Evolutionary conservation across 1,284 basidiomycete genomes (phyloP).

Genomic region (Singerocomus inundabilis): DNA sequence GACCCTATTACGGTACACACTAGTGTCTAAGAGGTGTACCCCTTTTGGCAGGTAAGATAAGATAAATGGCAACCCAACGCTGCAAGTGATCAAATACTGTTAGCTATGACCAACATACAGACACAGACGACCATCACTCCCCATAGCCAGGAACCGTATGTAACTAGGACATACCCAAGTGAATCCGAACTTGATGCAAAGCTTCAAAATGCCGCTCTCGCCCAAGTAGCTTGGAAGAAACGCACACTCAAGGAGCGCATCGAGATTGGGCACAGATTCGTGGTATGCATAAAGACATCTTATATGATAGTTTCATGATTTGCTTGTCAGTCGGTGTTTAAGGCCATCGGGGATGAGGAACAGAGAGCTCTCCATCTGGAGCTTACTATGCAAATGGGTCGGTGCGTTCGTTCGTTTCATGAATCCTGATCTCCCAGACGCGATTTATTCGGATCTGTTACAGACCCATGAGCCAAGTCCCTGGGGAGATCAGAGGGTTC

Average conservation of each 20-base stretch:
- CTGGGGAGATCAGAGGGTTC: conserved; percentile 81
- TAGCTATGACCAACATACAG: conserved; percentile 23
- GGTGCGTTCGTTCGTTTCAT: conserved; percentile 41
- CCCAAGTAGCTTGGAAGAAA: conserved; percentile 74
- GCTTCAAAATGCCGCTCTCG: conserved; percentile 57
- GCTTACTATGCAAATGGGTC: conserved; percentile 76
- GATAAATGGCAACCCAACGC: conserved; percentile 11
- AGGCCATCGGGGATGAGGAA: conserved; percentile 44
- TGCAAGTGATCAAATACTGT: neutral
- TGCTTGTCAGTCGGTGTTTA: conserved; percentile 65
- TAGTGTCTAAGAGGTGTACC: neutral
- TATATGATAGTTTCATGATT: neutral
- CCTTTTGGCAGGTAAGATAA: conserved; percentile 9
- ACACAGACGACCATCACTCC: conserved; percentile 69
- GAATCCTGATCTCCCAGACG: neutral
- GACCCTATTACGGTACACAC: neutral
- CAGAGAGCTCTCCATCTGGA: conserved; percentile 43
- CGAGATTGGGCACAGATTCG: conserved; percentile 71
- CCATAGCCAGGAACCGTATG: conserved; percentile 47
- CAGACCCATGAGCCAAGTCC: conserved; percentile 75
- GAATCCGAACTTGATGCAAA: conserved; percentile 55
- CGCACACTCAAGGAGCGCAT: conserved; percentile 71
- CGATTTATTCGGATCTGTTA: neutral
- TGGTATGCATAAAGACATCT: conserved; percentile 45
- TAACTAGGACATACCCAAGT: conserved; percentile 59